phyloP scores from a whole-genome alignment of 768 basidiomycete species.

The Amanita fuliginea region DNA sequence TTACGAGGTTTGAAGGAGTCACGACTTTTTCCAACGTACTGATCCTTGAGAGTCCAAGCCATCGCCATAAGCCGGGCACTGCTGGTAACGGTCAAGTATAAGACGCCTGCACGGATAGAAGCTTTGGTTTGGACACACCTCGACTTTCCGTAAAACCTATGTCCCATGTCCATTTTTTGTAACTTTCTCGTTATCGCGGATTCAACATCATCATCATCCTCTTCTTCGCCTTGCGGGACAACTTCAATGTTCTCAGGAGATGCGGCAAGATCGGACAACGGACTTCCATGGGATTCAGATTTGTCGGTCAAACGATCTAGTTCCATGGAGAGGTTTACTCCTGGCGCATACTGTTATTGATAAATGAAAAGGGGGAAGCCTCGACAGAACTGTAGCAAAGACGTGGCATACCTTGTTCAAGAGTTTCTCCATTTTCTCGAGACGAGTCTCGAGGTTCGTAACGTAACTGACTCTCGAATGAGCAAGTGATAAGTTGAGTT shows the following conservation, averaged over 20 bases:
- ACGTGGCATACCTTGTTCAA: constrained; percentile 36
- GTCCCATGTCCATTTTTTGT: constrained; percentile 22
- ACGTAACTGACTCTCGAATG: constrained; percentile 34
- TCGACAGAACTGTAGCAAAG: not conserved
- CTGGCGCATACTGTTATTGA: constrained; percentile 33
- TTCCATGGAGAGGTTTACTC: constrained; percentile 51
- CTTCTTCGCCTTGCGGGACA: constrained; percentile 22
- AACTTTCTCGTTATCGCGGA: constrained; percentile 20
- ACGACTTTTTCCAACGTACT: constrained; percentile 23
- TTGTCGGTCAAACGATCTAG: constrained; percentile 19
- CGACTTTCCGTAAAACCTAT: constrained; percentile 40
- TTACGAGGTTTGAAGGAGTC: constrained; percentile 11
- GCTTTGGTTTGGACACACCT: constrained; percentile 17
- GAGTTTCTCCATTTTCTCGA: constrained; percentile 57
- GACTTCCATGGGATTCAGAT: constrained; percentile 21
- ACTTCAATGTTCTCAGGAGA: constrained; percentile 18
- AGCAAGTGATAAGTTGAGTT: constrained; percentile 21
- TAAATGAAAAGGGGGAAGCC: constrained; percentile 5
- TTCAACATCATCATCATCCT: constrained; percentile 14
- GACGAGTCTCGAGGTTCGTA: constrained; percentile 47
- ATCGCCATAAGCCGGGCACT: constrained; percentile 39
- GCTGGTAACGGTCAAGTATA: constrained; percentile 17
- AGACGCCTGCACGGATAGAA: not conserved
- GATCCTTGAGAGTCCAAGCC: constrained; percentile 46
- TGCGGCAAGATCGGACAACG: constrained; percentile 7